Evolutionary conservation across 192 early-diverging fungal genomes (phyloP), one percentile per base, ranked within the genome.

Genomic region (Backusella circina): DNA sequence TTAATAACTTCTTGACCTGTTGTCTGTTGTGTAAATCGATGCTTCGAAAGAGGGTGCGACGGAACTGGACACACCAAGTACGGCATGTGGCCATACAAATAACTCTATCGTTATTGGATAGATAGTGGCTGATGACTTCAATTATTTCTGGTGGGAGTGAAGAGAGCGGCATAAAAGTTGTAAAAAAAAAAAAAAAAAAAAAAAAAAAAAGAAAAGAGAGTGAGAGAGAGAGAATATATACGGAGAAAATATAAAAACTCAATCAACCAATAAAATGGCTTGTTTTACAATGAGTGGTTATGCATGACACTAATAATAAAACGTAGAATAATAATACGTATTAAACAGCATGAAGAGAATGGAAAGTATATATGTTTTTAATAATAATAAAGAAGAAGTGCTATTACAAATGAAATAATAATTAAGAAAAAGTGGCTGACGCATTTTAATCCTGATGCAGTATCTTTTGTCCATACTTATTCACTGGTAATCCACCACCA

Each of bases 401-500:
- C 16, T 41, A 41, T 41, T 41, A 41, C 39, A 16, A 41, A 16
- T 41, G 13, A 5, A n/a, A n/a, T n/a, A n/a, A n/a, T n/a, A n/a
- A n/a, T n/a, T n/a, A n/a, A n/a, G n/a, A n/a, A n/a, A n/a, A n/a
- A n/a, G n/a, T n/a, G n/a, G n/a, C 16, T 41, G 16, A 41, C 16
- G 13, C 4, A 41, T 15, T 15, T 35, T 35, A 67, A 12, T 72
- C 50, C 61, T 33, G 16, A 10, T 74, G 73, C 31, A 74, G n/a
- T 41, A 61, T 13, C n/a, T 64, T 64, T 32, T 37, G 16, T 1
- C 73, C 26, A 26, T 39, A 44, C 28, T 69, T 67, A 67, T 70
- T 77, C 13, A 64, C 64, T 13, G 75, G 75, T 9, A 77, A 33
- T 32, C 79, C 75, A 15, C 75, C 72, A 65, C 72, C 79, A 30